These are phyloP conservation scores for Wickerhamiella spandovensis DNA, from an alignment of 805 yeast species.

Conservation along the genomic window DNA sequence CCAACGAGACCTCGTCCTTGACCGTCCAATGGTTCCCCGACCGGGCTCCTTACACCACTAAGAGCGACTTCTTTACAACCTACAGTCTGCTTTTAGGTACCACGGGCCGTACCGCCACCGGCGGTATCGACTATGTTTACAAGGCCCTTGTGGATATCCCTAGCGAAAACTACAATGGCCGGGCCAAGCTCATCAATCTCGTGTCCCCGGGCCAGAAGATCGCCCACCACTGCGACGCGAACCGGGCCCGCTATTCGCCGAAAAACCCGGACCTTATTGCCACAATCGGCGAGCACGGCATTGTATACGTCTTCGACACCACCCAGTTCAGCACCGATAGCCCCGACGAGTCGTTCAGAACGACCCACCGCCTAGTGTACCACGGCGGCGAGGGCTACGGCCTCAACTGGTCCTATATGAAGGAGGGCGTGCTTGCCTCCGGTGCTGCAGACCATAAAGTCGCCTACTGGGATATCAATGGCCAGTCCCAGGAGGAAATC, in stretches of 20 bases:
- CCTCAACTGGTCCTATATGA: conserved; percentile 47
- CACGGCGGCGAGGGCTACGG: conserved; percentile 61
- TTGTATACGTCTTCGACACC: conserved; percentile 21
- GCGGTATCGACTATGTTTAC: conserved; percentile 34
- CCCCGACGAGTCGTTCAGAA: conserved; percentile 6
- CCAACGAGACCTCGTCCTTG: conserved; percentile 49
- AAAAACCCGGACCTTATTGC: conserved; percentile 35
- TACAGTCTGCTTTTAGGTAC: conserved; percentile 50
- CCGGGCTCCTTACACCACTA: conserved; percentile 6
- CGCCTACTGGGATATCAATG: conserved; percentile 53
- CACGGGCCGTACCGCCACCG: conserved; percentile 38
- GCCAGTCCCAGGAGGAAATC: conserved; percentile 8
- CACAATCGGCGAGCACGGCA: conserved; percentile 35
- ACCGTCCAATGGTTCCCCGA: conserved; percentile 53
- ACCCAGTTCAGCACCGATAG: conserved; percentile 7
- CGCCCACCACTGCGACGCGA: conserved; percentile 55
- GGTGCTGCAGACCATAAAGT: conserved; percentile 56
- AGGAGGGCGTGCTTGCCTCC: conserved; percentile 35
- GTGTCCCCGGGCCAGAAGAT: conserved; percentile 28
- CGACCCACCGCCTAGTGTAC: conserved; percentile 29
- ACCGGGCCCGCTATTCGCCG: conserved; percentile 44
- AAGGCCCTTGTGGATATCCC: conserved; percentile 29
- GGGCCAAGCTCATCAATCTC: conserved; percentile 3
- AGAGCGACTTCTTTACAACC: conserved; percentile 19
- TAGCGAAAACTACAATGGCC: conserved; percentile 9